Base-by-base conservation (phyloP, 352 stramenopile genomes). In the Thraustotheca clavata region DNA sequence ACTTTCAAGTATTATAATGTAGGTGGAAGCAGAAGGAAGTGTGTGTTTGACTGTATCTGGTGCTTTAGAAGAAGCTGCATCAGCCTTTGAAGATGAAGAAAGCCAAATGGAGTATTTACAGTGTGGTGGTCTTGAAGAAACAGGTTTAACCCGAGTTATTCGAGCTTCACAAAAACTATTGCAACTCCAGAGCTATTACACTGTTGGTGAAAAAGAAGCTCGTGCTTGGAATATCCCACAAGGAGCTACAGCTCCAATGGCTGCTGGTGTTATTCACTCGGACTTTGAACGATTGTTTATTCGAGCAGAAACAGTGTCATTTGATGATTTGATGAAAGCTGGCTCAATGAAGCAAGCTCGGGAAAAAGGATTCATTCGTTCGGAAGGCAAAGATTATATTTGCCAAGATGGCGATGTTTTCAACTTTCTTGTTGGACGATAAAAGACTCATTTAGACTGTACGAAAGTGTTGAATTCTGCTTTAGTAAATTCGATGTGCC, bases 391-490 rank as follows among this genome's bases (percentile, higher is more conserved):
- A 73, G 96, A 99, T 8, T 99, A 99, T 75, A 73, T 98, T 49
- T 96, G 98, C 49, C 81, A 98, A 71, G 95, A 99, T 69, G 96
- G 96, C 49, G 97, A 99, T 76, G 91, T 99, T 32, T 98, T 99
- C 69, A 88, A 99, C 60, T 99, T 99, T 76, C 78, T 92, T 32
- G 78, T 94, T 18, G 68, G 82, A 69, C 79, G 84, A 71, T 88
- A 82, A 67, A 69, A 52, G 24, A 9, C 12, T 52, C 43, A 52
- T 52, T 35, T 24, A 26, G 24, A 52, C 16, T 20, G 34, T 43
- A 20, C 38, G 20, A 14, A 3, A 52, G 43, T 18, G n/a, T 52
- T 52, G 7, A 35, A 4, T 24, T 4, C 22, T n/a, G 4, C 39
- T 47, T 27, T 47, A 52, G n/a, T 14, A 52, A 9, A 52, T 11